phyloP scores from a whole-genome alignment of 2,329 filamentous ascomycete species.

The Fusarium graminum region DNA sequence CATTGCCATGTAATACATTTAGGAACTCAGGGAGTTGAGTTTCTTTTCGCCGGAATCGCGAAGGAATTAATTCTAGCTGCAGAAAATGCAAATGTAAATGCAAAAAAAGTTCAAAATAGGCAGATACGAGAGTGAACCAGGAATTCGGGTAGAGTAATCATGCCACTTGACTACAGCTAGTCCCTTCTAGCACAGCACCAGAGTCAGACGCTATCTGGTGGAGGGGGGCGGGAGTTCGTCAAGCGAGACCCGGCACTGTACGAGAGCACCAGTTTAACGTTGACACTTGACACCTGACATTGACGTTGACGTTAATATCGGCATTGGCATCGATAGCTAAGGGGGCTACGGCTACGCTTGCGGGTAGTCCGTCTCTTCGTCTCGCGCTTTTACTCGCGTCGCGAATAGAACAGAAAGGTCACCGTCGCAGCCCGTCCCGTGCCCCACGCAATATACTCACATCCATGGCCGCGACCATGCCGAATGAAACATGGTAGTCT shows the following conservation, averaged over 20 bases:
- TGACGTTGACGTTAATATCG: too few species aligned
- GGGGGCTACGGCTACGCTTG: neutral
- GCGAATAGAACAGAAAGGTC: constrained; percentile 5
- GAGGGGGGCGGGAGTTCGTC: constrained; percentile 7
- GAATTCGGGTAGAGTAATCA: constrained; percentile 11
- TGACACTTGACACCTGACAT: too few species aligned
- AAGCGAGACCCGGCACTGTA: constrained; percentile 1
- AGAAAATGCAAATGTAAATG: neutral
- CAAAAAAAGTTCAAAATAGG: neutral
- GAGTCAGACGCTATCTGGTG: neutral
- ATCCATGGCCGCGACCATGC: too few species aligned
- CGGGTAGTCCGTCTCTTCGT: constrained; percentile 11
- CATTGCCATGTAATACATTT: too few species aligned
- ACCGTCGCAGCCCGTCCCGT: too few species aligned
- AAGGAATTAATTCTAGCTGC: constrained; percentile 2
- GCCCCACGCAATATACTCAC: too few species aligned
- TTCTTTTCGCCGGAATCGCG: neutral
- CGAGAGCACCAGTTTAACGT: neutral
- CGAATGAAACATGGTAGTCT: too few species aligned
- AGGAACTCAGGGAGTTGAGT: too few species aligned
- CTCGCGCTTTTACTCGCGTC: constrained; percentile 10
- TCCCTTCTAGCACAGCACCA: constrained; percentile 27
- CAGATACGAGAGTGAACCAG: constrained; percentile 6
- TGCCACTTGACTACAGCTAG: constrained; percentile 20
- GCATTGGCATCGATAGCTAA: too few species aligned